Evolutionary conservation across 148 eudicot genomes (phyloP).

Genomic region (Rhododendron simsii): DNA sequence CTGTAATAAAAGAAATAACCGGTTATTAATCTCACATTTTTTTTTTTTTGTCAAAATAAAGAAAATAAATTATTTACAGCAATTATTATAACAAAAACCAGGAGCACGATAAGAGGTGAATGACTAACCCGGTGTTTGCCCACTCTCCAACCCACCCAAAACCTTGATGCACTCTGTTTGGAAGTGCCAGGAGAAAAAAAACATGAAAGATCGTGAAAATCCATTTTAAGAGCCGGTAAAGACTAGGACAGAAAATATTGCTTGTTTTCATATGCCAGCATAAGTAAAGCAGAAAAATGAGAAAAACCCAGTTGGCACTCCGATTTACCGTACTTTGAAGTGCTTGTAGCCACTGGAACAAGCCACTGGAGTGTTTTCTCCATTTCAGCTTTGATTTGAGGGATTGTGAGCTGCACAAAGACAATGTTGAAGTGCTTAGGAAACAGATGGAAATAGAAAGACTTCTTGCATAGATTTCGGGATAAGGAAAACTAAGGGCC

Average conservation of each 20-base stretch:
- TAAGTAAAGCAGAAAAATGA: background rate
- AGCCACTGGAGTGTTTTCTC: conserved; percentile 91
- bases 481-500: conserved; percentile 2
- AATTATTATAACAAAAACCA: background rate
- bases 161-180: conserved; percentile 85
- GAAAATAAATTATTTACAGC: background rate
- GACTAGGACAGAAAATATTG: background rate
- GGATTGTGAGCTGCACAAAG: conserved; percentile 60
- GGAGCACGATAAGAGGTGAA: background rate
- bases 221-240: background rate
- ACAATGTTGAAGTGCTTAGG: background rate
- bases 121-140: conserved; percentile 83
- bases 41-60: background rate
- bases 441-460: conserved; percentile 5
- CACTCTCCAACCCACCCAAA: conserved; percentile 99
- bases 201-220: background rate
- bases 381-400: conserved; percentile 91
- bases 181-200: background rate
- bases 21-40: background rate
- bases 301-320: background rate
- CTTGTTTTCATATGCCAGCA: conserved; percentile 2
- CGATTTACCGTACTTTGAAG: conserved; percentile 54
- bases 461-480: background rate
- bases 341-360: conserved; percentile 85
- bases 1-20: conserved; percentile 20